Conservation (phyloP, 2,329 filamentous ascomycete species). For the Penicillium rolfsii region DNA sequence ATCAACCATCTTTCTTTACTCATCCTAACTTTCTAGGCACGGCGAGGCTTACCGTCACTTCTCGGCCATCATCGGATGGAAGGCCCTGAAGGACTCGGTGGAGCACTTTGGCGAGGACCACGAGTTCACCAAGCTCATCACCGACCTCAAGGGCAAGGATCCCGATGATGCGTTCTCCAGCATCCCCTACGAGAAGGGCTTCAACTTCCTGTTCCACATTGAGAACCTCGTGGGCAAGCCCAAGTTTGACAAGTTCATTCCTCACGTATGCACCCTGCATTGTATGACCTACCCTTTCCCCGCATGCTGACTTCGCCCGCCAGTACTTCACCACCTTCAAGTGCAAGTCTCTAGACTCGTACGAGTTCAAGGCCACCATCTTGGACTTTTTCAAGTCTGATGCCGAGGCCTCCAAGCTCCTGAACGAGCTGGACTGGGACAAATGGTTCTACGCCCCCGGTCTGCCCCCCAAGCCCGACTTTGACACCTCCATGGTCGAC, state of each 20-base stretch:
- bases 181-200: conserved; percentile 95
- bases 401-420: conserved; percentile 61
- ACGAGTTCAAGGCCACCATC: conserved; percentile 89
- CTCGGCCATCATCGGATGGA: conserved; percentile 95
- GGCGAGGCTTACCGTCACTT: conserved; percentile 88
- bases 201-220: conserved; percentile 88
- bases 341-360: conserved; percentile 85
- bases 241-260: conserved; percentile 95
- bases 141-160: conserved; percentile 85
- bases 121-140: conserved; percentile 88
- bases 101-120: conserved; percentile 78
- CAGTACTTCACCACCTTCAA: conserved; percentile 84
- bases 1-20: background rate
- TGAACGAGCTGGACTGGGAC: conserved; percentile 82
- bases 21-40: conserved; percentile 57
- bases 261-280: conserved; percentile 57
- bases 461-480: conserved; percentile 84
- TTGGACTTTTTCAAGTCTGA: conserved; percentile 80
- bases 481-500: conserved; percentile 86
- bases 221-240: conserved; percentile 81
- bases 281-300: background rate
- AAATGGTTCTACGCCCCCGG: conserved; percentile 86
- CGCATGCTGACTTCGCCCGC: conserved; percentile 11
- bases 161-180: conserved; percentile 94
- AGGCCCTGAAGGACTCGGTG: conserved; percentile 79